phyloP scores from a whole-genome alignment of 441 rosid genomes.

The Viola pubescens region DNA sequence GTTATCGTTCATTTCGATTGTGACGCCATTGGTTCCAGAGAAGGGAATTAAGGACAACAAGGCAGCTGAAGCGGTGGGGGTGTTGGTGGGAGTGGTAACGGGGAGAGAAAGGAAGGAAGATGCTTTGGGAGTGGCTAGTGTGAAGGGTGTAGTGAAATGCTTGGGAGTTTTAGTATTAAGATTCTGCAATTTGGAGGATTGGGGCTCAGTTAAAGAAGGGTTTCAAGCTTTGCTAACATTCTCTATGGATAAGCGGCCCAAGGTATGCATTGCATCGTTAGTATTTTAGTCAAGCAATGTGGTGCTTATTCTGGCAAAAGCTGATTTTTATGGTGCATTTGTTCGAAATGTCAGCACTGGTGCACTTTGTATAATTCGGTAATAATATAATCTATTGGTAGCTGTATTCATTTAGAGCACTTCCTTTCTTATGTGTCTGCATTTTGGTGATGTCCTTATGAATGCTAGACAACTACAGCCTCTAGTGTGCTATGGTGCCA shows the following conservation, averaged over 20 bases:
- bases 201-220: slow-evolving; percentile 49
- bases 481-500: too few species aligned
- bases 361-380: too few species aligned
- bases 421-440: too few species aligned
- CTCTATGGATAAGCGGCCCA: slow-evolving; percentile 76
- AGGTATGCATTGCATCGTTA: slow-evolving; percentile 34
- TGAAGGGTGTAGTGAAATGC: slow-evolving; percentile 72
- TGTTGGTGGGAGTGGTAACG: slow-evolving; percentile 38
- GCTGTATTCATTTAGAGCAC: too few species aligned
- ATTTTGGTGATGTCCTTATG: too few species aligned
- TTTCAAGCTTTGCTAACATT: slow-evolving; percentile 56
- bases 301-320: not conserved
- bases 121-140: slow-evolving; percentile 54
- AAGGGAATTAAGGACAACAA: slow-evolving; percentile 37
- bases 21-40: slow-evolving; percentile 41
- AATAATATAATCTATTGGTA: too few species aligned
- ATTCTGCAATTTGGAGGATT: slow-evolving; percentile 61
- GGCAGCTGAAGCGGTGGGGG: slow-evolving; percentile 62
- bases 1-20: slow-evolving; percentile 57
- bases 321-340: too few species aligned
- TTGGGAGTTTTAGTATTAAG: slow-evolving; percentile 50
- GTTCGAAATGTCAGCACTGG: too few species aligned
- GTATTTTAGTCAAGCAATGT: not conserved
- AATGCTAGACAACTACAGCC: too few species aligned
- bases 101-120: slow-evolving; percentile 37